Evolutionary conservation across 345 rosid genomes (phyloP).

Genomic region (Sapria himalayana): DNA sequence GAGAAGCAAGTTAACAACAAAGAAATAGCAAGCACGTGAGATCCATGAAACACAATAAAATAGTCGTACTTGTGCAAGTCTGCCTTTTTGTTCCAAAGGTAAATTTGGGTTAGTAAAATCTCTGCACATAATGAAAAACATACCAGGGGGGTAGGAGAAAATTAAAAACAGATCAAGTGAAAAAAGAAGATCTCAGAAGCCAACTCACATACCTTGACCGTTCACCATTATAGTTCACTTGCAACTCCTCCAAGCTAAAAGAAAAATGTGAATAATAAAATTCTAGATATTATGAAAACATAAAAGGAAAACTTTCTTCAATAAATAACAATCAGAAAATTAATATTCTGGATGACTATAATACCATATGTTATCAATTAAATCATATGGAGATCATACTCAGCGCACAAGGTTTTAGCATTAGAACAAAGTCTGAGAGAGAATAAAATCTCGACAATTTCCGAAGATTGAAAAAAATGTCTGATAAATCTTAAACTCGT

Average conservation of each 20-base stretch:
- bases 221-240: slow-evolving; percentile 93
- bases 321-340: no score
- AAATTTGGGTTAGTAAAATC: slow-evolving; percentile 90
- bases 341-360: no score
- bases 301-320: not conserved
- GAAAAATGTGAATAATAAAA: not conserved
- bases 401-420: no score
- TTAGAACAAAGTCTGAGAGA: no score
- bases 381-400: no score
- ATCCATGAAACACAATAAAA: slow-evolving; percentile 2
- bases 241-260: slow-evolving; percentile 83
- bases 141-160: not conserved
- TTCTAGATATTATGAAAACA: not conserved
- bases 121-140: slow-evolving; percentile 21
- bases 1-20: slow-evolving; percentile 5
- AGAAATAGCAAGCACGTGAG: not conserved
- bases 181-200: slow-evolving; percentile 6
- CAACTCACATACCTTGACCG: slow-evolving; percentile 46
- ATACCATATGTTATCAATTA: no score
- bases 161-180: not conserved
- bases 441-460: no score
- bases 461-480: no score
- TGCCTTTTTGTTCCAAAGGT: slow-evolving; percentile 84
- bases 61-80: slow-evolving; percentile 57
- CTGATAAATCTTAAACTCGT: no score